Conservation (phyloP, 768 basidiomycete genomes). For the Lactarius sanguifluus region DNA sequence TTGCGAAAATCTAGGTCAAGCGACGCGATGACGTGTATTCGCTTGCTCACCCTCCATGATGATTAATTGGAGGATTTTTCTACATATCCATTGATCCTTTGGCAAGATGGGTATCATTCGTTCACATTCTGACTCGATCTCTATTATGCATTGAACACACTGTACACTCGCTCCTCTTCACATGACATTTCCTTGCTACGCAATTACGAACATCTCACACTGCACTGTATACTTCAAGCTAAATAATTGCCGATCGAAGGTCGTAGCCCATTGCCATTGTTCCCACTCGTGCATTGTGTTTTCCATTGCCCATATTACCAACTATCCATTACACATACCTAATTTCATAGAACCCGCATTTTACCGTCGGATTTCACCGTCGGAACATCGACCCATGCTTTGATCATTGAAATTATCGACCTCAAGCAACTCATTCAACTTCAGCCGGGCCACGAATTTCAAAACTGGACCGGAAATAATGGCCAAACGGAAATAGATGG, state of each 20-base stretch:
- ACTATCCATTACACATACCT: slow-evolving; percentile 7
- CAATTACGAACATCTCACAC: slow-evolving; percentile 16
- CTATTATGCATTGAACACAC: slow-evolving; percentile 17
- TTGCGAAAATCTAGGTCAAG: slow-evolving; percentile 30
- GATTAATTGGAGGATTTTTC: slow-evolving; percentile 27
- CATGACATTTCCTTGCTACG: slow-evolving; percentile 13
- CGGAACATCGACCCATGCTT: neutral
- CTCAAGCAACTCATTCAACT: neutral
- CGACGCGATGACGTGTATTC: slow-evolving; percentile 50
- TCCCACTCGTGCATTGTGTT: slow-evolving; percentile 8
- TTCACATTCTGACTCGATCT: slow-evolving; percentile 7
- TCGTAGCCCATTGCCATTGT: slow-evolving; percentile 9
- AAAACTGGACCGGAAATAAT: neutral
- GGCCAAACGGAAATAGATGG: neutral
- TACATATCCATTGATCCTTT: neutral
- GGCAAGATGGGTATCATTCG: neutral
- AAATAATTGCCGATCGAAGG: slow-evolving; percentile 10
- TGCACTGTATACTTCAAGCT: slow-evolving; percentile 23
- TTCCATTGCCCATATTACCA: slow-evolving; percentile 21
- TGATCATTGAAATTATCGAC: neutral
- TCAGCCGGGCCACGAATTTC: neutral
- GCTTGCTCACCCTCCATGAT: slow-evolving; percentile 49
- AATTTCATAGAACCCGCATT: slow-evolving; percentile 13
- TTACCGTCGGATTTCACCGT: slow-evolving; percentile 12
- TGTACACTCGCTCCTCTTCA: slow-evolving; percentile 20